These are phyloP conservation scores for Microstegium vimineum DNA, from an alignment of 176 grass and related monocot genomes.

Conservation along the genomic window DNA sequence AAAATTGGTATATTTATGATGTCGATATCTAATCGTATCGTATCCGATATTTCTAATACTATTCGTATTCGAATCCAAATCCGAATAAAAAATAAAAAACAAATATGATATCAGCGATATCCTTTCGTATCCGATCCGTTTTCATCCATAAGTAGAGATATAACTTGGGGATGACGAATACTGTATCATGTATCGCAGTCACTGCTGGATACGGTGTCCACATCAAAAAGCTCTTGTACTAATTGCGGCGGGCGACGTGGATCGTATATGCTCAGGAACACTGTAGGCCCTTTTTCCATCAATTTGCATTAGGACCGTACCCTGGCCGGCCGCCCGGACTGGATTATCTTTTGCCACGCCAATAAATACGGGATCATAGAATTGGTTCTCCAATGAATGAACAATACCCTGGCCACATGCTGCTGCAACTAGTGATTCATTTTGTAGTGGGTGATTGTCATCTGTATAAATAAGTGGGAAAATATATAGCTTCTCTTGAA, in stretches of 20 bases:
- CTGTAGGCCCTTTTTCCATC: background rate
- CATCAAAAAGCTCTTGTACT: background rate
- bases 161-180: background rate
- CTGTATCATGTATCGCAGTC: background rate
- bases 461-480: too few species aligned
- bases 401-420: background rate
- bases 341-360: background rate
- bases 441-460: background rate
- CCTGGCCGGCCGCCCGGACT: background rate
- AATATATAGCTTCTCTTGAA: too few species aligned
- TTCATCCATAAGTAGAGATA: too few species aligned
- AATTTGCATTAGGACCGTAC: background rate
- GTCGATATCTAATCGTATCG: too few species aligned
- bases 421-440: background rate
- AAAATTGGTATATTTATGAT: too few species aligned
- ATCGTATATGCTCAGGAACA: background rate
- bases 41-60: too few species aligned
- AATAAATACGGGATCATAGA: background rate
- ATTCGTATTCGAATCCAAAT: too few species aligned
- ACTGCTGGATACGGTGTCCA: background rate
- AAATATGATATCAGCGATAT: too few species aligned
- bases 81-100: too few species aligned
- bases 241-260: background rate
- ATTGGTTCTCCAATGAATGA: background rate
- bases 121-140: too few species aligned